These are phyloP conservation scores for Sphagnum fallax DNA, from an alignment of 228 moss, liverwort and hornwort genomes.

Conservation along the genomic window DNA sequence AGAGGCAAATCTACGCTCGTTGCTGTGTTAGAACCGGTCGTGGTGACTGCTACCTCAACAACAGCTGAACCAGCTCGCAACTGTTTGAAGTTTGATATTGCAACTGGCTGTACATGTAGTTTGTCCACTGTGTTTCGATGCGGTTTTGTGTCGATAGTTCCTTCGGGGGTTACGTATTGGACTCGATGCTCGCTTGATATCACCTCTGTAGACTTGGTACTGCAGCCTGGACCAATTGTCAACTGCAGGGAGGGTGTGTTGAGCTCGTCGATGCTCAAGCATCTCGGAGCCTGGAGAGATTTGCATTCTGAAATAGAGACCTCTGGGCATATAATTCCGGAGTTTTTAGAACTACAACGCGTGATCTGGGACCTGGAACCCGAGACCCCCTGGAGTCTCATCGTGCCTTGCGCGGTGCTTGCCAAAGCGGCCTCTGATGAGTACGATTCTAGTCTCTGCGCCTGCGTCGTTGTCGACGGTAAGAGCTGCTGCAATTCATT, in stretches of 20 bases:
- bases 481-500: conserved; percentile 19
- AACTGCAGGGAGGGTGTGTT: conserved; percentile 39
- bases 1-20: conserved; percentile 13
- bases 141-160: too few species aligned
- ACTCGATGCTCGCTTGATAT: conserved; percentile 2
- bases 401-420: conserved; percentile 1
- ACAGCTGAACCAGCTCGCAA: not conserved
- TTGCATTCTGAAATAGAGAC: conserved; percentile 6
- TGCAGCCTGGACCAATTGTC: conserved; percentile 40
- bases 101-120: too few species aligned
- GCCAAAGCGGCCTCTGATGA: conserved; percentile 6
- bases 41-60: conserved; percentile 1
- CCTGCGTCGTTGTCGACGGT: conserved; percentile 4
- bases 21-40: conserved; percentile 1
- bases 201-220: conserved; percentile 3
- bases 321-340: conserved; percentile 4
- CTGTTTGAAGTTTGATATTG: not conserved
- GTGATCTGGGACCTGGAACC: conserved; percentile 9
- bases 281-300: not conserved
- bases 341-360: conserved; percentile 17
- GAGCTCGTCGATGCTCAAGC: conserved; percentile 2
- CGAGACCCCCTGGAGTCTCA: not conserved
- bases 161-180: too few species aligned
- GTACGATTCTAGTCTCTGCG: not conserved
- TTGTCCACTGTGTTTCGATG: too few species aligned